A percentile compares a stretch with the other conserved stretches of the same genome.
phyloP scores from a whole-genome alignment of 179 eudicot species.

The Beta corolliflora region DNA sequence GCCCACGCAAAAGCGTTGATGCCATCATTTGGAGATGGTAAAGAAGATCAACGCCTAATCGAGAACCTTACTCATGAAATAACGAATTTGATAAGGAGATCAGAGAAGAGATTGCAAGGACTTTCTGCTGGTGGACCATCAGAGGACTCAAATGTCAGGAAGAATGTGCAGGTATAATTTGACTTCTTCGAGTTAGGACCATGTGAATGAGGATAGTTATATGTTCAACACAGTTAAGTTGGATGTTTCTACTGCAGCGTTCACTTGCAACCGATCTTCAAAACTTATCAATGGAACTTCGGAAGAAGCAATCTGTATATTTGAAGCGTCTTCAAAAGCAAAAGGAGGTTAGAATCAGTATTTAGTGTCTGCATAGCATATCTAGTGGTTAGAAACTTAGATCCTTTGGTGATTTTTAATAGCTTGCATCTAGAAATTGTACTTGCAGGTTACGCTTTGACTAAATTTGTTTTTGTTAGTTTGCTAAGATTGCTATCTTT shows the following conservation, averaged over 20 bases:
- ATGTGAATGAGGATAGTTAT: not conserved
- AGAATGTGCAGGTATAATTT: constrained; percentile 86
- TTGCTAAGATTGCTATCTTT: not conserved
- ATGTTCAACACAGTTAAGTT: constrained; percentile 1
- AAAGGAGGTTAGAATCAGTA: constrained; percentile 62
- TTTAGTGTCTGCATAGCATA: constrained; percentile 2
- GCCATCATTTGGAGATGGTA: constrained; percentile 98
- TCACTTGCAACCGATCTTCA: constrained; percentile 94
- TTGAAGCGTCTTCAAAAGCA: constrained; percentile 84
- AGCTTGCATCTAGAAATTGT: not conserved
- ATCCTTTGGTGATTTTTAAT: not conserved
- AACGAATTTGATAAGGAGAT: constrained; percentile 71
- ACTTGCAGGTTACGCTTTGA: not conserved
- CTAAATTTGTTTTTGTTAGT: not conserved
- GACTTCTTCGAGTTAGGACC: not conserved
- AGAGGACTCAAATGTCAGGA: constrained; percentile 83
- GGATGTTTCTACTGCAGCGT: constrained; percentile 53
- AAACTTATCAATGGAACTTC: constrained; percentile 80
- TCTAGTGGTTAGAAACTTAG: not conserved
- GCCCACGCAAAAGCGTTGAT: constrained; percentile 92
- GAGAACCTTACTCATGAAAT: constrained; percentile 83
- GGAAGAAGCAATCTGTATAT: constrained; percentile 89
- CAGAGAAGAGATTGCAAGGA: constrained; percentile 73
- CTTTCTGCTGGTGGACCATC: constrained; percentile 72
- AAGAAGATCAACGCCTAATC: constrained; percentile 85